A percentile compares a stretch with the other conserved stretches of the same genome.
Evolutionary conservation across 75 land plant species (phyloP).

Genomic region (Cupressus sempervirens): DNA sequence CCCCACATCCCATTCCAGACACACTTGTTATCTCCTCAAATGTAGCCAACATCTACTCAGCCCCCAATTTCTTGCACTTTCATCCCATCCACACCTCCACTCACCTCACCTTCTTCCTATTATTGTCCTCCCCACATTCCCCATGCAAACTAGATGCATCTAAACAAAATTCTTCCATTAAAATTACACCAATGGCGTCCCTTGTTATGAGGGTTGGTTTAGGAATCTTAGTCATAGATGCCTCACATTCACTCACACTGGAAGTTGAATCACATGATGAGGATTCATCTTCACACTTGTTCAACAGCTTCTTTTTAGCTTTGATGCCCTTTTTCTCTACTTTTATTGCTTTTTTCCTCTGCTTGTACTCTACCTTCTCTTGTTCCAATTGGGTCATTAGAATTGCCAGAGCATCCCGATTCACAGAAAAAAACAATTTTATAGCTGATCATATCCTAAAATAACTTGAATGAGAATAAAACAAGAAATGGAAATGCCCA

Average conservation of each 20-base stretch:
- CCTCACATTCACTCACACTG: conserved; percentile 26
- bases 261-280: conserved; percentile 39
- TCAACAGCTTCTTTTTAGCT: neutral
- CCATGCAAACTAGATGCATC: neutral
- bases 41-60: conserved; percentile 40
- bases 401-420: conserved; percentile 38
- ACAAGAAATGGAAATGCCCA: neutral
- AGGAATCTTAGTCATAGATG: neutral
- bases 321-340: conserved; percentile 22
- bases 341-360: conserved; percentile 25
- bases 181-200: neutral
- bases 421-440: neutral
- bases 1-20: conserved; percentile 17
- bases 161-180: neutral
- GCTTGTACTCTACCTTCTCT: conserved; percentile 36
- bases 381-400: conserved; percentile 20
- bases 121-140: neutral
- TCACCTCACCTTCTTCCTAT: neutral
- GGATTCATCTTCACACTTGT: neutral
- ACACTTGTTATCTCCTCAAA: conserved; percentile 22
- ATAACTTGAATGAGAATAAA: neutral
- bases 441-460: neutral
- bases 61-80: conserved; percentile 77
- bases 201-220: neutral
- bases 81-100: conserved; percentile 73